Evolutionary conservation across 805 yeast species (phyloP).

Genomic region (Brettanomyces anomalus): DNA sequence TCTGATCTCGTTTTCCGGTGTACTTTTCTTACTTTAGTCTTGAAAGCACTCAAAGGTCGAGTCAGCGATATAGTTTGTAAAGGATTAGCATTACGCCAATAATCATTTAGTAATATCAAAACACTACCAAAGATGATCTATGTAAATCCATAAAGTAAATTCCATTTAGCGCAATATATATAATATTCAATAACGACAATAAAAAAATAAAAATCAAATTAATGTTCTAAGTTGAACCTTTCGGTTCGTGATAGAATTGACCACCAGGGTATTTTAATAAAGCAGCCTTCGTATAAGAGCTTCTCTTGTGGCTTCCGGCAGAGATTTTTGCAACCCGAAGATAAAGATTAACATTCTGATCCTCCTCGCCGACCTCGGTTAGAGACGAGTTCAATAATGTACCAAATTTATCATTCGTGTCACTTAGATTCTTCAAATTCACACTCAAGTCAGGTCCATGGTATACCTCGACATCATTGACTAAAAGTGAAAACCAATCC

Average conservation of each 20-base stretch:
- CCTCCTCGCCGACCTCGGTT: constrained; percentile 8
- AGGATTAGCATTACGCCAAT: too few species aligned
- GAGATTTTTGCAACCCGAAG: constrained; percentile 41
- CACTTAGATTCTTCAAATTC: constrained; percentile 29
- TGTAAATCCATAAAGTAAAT: too few species aligned
- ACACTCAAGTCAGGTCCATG: constrained; percentile 44
- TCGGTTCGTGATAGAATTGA: background rate
- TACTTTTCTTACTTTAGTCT: too few species aligned
- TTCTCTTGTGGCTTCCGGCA: constrained; percentile 15
- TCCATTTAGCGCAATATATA: too few species aligned
- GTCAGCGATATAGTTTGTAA: too few species aligned
- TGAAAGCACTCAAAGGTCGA: too few species aligned
- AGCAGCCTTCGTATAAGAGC: constrained; percentile 59
- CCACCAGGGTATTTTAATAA: background rate
- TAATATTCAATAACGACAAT: too few species aligned
- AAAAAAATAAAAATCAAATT: too few species aligned
- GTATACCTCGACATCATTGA: constrained; percentile 74
- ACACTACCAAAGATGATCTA: too few species aligned
- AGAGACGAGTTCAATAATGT: constrained; percentile 26
- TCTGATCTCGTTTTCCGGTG: too few species aligned
- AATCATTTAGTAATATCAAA: too few species aligned
- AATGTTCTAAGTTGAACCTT: background rate
- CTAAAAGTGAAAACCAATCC: constrained; percentile 45
- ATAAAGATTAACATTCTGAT: constrained; percentile 30
- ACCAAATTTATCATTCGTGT: constrained; percentile 21